Evolutionary conservation across 164 flowering plant species (phyloP).

Genomic region (Tinospora cordifolia): DNA sequence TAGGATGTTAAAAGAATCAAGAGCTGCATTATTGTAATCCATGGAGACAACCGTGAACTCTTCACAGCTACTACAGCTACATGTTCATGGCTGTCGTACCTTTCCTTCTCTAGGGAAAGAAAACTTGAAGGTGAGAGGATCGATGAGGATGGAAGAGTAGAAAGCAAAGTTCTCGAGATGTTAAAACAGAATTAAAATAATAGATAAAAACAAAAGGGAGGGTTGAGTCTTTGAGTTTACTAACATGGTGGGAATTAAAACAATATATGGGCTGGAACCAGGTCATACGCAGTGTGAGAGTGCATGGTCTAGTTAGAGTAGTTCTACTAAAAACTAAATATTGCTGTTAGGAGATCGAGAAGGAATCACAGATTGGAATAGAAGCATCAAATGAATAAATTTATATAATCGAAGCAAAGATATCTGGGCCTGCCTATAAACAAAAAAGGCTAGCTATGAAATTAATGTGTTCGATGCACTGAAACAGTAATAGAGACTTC

Average conservation of each 20-base stretch:
- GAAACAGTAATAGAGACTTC: conserved; percentile 55
- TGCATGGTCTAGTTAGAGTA: conserved; percentile 28
- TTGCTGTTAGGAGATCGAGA: conserved; percentile 9
- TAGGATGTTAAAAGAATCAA: neutral
- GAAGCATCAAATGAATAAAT: conserved; percentile 61
- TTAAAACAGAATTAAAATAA: neutral
- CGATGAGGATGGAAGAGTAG: conserved; percentile 2
- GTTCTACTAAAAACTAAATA: neutral
- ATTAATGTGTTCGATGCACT: conserved; percentile 59
- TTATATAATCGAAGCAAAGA: conserved; percentile 35
- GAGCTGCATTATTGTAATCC: neutral
- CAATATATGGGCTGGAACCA: conserved; percentile 41
- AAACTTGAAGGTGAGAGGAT: neutral
- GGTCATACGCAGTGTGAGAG: conserved; percentile 24
- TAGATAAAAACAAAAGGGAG: conserved; percentile 6
- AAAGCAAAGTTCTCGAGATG: conserved; percentile 11
- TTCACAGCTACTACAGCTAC: too few species aligned
- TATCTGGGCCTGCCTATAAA: conserved; percentile 23
- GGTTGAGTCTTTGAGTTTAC: conserved; percentile 11
- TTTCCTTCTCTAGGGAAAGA: conserved; percentile 3
- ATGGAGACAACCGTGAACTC: too few species aligned
- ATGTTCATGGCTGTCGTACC: too few species aligned
- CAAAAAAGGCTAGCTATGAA: conserved; percentile 28
- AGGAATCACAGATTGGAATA: conserved; percentile 59
- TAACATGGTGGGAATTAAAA: neutral